Percentiles rank a stretch among this genome's conserved stretches.
These are phyloP conservation scores for Porodaedalea pini DNA, from an alignment of 1,284 basidiomycete genomes.

Conservation along the genomic window DNA sequence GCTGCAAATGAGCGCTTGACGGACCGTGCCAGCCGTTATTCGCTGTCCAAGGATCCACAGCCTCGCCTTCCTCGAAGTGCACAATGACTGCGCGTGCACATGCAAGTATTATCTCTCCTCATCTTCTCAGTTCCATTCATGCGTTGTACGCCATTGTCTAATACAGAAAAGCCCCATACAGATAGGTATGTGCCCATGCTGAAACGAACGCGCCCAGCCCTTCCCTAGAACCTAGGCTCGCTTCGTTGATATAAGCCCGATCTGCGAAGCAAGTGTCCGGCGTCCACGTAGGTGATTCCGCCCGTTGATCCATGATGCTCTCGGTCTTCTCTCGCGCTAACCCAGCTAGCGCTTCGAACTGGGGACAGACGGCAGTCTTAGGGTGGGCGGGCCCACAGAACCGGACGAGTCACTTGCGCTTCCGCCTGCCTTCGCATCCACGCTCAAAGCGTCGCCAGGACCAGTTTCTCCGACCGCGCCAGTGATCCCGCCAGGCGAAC, in stretches of 20 bases:
- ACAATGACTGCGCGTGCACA: neutral
- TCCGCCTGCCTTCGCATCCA: neutral
- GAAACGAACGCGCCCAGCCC: too few species aligned
- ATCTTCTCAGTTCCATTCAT: neutral
- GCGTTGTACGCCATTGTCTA: neutral
- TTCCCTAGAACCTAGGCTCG: neutral
- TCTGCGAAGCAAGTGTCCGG: neutral
- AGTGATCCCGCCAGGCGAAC: neutral
- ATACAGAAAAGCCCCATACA: too few species aligned
- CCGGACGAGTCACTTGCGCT: neutral
- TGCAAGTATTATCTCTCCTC: neutral
- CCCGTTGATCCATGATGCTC: neutral
- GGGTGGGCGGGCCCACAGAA: neutral
- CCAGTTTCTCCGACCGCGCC: neutral
- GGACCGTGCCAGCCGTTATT: neutral
- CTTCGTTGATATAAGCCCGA: neutral
- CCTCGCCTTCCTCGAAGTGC: neutral
- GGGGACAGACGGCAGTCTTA: neutral
- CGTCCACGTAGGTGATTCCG: neutral
- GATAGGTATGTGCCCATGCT: too few species aligned
- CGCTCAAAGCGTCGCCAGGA: neutral
- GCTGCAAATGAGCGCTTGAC: neutral
- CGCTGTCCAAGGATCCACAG: neutral
- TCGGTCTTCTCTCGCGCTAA: neutral
- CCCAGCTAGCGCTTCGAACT: neutral